Conservation (phyloP, 345 rosid species). For the Barbarea vulgaris region DNA sequence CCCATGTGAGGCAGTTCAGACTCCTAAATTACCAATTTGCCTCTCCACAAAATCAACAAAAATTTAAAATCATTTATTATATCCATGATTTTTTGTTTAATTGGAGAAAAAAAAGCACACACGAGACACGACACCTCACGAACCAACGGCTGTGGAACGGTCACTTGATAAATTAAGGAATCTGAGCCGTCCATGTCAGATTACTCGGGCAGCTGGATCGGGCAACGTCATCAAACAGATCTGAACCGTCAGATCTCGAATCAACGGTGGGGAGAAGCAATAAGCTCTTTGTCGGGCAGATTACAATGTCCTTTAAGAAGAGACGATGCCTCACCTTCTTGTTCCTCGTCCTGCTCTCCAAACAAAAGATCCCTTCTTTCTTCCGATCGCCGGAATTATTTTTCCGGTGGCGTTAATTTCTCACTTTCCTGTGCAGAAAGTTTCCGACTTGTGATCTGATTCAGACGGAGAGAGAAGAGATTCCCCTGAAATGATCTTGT, state of each 20-base stretch:
- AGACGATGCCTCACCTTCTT: conserved; percentile 35
- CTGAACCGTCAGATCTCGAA: conserved; percentile 31
- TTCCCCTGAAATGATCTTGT: conserved; percentile 27
- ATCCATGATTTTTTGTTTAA: neutral
- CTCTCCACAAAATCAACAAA: neutral
- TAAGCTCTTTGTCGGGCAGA: conserved; percentile 26
- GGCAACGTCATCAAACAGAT: conserved; percentile 32
- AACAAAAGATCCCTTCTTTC: neutral
- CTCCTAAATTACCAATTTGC: conserved; percentile 14
- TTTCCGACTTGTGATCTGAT: neutral
- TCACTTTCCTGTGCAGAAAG: neutral
- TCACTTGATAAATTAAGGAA: conserved; percentile 1
- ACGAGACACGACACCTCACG: conserved; percentile 12
- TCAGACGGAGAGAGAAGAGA: neutral
- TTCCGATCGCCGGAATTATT: conserved; percentile 39
- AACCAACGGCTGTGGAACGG: conserved; percentile 23
- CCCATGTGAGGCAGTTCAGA: conserved; percentile 27
- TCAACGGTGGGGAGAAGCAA: conserved; percentile 17
- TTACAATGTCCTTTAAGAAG: conserved; percentile 39
- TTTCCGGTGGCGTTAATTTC: conserved; percentile 18
- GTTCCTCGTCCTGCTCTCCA: conserved; percentile 27
- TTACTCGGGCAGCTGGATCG: conserved; percentile 31
- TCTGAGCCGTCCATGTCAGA: conserved; percentile 36
- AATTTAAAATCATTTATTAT: neutral
- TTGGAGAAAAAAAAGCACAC: conserved; percentile 1